Conservation (phyloP, 371 early-diverging fungal species). For the Dinochytrium kinnereticum region DNA sequence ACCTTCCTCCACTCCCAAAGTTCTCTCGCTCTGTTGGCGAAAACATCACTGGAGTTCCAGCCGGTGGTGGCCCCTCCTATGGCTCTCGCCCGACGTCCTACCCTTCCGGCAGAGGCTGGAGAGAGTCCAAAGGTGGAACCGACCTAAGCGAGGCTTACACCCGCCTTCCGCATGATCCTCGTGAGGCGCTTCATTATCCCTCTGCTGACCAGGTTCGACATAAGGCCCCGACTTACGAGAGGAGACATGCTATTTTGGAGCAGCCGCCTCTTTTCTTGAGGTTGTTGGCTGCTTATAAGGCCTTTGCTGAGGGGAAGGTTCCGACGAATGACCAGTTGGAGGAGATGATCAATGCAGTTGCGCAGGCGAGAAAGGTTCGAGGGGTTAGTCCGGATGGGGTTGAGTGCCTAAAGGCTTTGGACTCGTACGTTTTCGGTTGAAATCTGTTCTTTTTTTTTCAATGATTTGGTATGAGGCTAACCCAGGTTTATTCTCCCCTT, state of each 20-base stretch:
- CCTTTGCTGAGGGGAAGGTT: conserved; percentile 61
- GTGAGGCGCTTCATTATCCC: conserved; percentile 3
- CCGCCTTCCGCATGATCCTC: conserved; percentile 8
- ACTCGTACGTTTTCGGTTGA: conserved; percentile 26
- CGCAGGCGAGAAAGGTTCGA: conserved; percentile 48
- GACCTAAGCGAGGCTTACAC: neutral
- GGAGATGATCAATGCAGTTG: conserved; percentile 52
- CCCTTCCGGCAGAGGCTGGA: no score
- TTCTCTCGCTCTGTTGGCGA: neutral
- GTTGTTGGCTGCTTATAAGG: conserved; percentile 44
- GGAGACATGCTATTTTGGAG: neutral
- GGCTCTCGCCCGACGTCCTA: no score
- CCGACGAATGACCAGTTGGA: conserved; percentile 66
- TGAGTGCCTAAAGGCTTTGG: conserved; percentile 55
- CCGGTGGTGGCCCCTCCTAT: no score
- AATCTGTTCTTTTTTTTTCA: no score
- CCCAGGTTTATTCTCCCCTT: no score
- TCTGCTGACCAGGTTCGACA: neutral
- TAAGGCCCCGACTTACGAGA: neutral
- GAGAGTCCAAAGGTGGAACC: no score
- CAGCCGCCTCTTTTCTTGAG: conserved; percentile 9
- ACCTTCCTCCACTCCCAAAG: neutral
- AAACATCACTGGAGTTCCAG: neutral
- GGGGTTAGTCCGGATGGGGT: conserved; percentile 40
- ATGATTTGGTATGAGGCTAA: no score